A percentile compares a stretch with the other conserved stretches of the same genome.
phyloP scores from a whole-genome alignment of 2,329 filamentous ascomycete genomes.

The Monosporascus sp. region DNA sequence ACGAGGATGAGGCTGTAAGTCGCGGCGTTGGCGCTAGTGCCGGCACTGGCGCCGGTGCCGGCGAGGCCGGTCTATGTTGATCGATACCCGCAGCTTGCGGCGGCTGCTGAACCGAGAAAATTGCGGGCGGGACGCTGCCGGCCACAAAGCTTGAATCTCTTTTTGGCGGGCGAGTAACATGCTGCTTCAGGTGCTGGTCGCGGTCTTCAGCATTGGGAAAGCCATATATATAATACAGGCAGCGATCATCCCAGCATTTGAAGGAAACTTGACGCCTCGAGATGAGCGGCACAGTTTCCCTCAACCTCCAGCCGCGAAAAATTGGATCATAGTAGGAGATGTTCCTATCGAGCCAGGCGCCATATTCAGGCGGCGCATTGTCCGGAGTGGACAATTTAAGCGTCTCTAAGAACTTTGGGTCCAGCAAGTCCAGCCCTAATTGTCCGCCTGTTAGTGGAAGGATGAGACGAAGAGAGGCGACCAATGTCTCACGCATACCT shows the following conservation, averaged over 20 bases:
- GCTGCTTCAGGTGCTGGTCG: conserved; percentile 44
- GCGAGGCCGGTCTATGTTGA: conserved; percentile 29
- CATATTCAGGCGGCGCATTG: conserved; percentile 42
- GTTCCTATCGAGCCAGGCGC: conserved; percentile 48
- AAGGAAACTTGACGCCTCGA: conserved; percentile 35
- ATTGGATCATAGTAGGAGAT: conserved; percentile 43
- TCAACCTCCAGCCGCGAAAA: conserved; percentile 34
- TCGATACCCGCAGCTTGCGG: conserved; percentile 26
- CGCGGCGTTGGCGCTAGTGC: conserved; percentile 30
- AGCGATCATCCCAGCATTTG: conserved; percentile 51
- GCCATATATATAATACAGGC: conserved; percentile 54
- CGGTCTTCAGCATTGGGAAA: conserved; percentile 46
- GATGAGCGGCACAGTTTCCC: conserved; percentile 30
- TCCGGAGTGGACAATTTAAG: conserved; percentile 31
- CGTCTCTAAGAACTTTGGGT: conserved; percentile 32
- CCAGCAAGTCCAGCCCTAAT: conserved; percentile 38
- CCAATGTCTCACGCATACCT: conserved; percentile 29
- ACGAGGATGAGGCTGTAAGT: conserved; percentile 24
- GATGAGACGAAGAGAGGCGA: neutral
- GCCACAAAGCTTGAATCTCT: conserved; percentile 41
- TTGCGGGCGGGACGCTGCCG: conserved; percentile 29
- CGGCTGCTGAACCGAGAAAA: conserved; percentile 28
- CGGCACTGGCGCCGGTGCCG: conserved; percentile 13
- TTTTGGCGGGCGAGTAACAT: conserved; percentile 32
- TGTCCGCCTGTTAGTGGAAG: conserved; percentile 3